Percentiles rank a stretch among this genome's conserved stretches.
phyloP scores from a whole-genome alignment of 208 protist genomes.

The Sergeia podlipaevii region DNA sequence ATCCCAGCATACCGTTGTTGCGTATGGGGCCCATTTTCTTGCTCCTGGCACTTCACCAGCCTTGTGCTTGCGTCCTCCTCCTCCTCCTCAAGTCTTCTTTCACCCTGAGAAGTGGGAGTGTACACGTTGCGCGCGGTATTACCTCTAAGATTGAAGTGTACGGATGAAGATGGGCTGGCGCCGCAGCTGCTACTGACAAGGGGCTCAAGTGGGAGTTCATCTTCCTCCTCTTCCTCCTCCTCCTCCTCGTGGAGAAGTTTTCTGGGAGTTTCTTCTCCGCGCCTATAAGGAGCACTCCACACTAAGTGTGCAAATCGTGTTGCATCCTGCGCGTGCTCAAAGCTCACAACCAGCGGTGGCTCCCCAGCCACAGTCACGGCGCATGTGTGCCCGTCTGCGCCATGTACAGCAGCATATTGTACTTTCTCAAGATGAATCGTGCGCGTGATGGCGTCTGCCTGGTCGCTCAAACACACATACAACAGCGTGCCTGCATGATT shows the following conservation, averaged over 20 bases:
- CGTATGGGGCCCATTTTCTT: too few species aligned
- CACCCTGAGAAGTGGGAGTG: conserved; percentile 3
- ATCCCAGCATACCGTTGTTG: too few species aligned
- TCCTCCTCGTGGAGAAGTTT: neutral
- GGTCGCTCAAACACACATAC: conserved; percentile 43
- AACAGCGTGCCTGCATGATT: conserved; percentile 25
- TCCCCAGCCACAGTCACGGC: conserved; percentile 19
- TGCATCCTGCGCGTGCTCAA: conserved; percentile 13
- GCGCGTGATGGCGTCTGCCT: conserved; percentile 41
- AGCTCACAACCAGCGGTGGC: conserved; percentile 23
- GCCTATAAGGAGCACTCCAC: too few species aligned
- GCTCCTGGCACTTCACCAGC: too few species aligned
- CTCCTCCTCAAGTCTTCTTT: conserved; percentile 2
- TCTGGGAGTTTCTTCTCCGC: neutral
- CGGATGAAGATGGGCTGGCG: neutral
- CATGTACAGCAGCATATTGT: neutral
- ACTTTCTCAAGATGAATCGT: conserved; percentile 23
- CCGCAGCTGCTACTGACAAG: neutral
- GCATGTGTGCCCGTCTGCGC: neutral
- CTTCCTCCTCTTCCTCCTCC: neutral
- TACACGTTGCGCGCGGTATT: too few species aligned
- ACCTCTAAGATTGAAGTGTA: neutral
- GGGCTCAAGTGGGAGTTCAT: neutral
- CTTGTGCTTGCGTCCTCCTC: too few species aligned
- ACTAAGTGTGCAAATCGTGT: conserved; percentile 15